Evolutionary conservation across 2,329 filamentous ascomycete genomes (phyloP).

Genomic region (Purpureocillium takamizusanense): DNA sequence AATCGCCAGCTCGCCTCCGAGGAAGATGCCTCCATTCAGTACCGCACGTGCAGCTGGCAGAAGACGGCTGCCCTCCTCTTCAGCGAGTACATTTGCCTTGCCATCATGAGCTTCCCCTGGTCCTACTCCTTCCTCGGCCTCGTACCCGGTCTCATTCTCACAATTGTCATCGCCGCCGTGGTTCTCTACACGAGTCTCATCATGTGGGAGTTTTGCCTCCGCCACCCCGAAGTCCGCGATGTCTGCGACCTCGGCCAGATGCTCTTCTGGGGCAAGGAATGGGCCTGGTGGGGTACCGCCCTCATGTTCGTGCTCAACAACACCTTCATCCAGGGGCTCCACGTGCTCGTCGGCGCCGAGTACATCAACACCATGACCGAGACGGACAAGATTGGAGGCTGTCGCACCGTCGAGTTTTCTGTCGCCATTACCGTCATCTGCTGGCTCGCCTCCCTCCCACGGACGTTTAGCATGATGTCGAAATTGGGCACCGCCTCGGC

Average conservation of each 20-base stretch:
- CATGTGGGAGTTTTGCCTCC: slow-evolving; percentile 77
- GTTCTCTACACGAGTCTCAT: slow-evolving; percentile 67
- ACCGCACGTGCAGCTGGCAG: slow-evolving; percentile 88
- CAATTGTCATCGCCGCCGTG: slow-evolving; percentile 63
- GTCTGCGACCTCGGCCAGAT: slow-evolving; percentile 95
- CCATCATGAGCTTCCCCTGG: slow-evolving; percentile 93
- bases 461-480: slow-evolving; percentile 74
- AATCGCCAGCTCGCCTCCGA: slow-evolving; percentile 67
- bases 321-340: slow-evolving; percentile 77
- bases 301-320: slow-evolving; percentile 93
- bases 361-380: slow-evolving; percentile 85
- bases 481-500: slow-evolving; percentile 74
- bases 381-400: slow-evolving; percentile 49
- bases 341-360: slow-evolving; percentile 76
- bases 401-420: slow-evolving; percentile 74
- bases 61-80: slow-evolving; percentile 90
- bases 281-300: slow-evolving; percentile 61
- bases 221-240: slow-evolving; percentile 84
- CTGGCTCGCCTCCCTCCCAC: slow-evolving; percentile 70
- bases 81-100: slow-evolving; percentile 87
- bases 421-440: slow-evolving; percentile 67
- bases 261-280: slow-evolving; percentile 78
- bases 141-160: slow-evolving; percentile 76
- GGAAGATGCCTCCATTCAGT: slow-evolving; percentile 72
- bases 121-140: slow-evolving; percentile 83